Base-by-base conservation (phyloP, 257 asterid genomes). In the Linderniella brevidens region DNA sequence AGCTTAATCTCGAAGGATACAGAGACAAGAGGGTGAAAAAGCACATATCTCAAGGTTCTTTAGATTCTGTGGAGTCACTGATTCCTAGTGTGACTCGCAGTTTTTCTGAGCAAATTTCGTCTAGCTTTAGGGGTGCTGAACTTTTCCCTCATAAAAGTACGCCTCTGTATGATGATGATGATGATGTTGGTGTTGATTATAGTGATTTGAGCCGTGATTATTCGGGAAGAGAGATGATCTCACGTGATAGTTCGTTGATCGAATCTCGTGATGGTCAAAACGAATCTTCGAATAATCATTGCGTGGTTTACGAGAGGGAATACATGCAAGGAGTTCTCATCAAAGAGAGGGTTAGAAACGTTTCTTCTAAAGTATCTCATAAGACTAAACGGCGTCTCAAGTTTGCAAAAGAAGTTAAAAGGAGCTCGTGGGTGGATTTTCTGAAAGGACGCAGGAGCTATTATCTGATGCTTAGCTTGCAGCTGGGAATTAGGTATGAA, bases 271-370 rank as follows among this genome's bases (percentile, higher is more conserved):
- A 76, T 58, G 78, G 64, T 61, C 80, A 57, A 54, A 25, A 59
- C 16, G 92, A 76, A 62, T 40, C 59, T 52, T 54, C 61, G 62
- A 74, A 66, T 48, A 55, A 56, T 15, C 58, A 52, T 49, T 49
- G 64, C 17, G 65, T 79, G 57, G 83, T 81, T 39, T 85, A 67
- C 67, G 96, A 85, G 74, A 85, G 94, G 68, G 98, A 85, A 67
- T 90, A 90, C 62, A 85, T 82, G 80, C 99, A 90, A 75, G 99
- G 96, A 63, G 94, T 85, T 60, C 73, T 85, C 57, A 71, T 90
- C 61, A 81, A 66, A 64, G 99, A 90, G 70, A 68, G 81, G 42
- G 54, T 71, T 56, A 68, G 68, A 61, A 64, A 60, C 54, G 32
- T 25, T 25, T 58, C 55, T 36, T 54, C 87, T 42, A 68, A 68